Percentiles rank a stretch among this genome's conserved stretches.
Conservation (phyloP, 139 green algal genomes). For the Marvania coccoides region DNA sequence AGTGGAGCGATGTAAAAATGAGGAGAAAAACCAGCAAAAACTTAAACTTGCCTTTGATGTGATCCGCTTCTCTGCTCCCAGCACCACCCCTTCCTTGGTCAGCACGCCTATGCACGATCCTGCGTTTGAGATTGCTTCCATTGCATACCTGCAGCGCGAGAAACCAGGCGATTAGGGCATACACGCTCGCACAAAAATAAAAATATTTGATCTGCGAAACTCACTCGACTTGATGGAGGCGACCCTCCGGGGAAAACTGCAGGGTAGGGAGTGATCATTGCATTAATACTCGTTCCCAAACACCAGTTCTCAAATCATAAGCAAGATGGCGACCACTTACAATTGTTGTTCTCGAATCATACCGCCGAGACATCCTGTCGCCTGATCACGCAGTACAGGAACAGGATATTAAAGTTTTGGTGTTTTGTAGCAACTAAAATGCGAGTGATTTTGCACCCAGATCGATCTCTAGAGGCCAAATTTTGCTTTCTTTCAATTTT, state of each 20-base stretch:
- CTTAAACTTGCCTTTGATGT: constrained; percentile 77
- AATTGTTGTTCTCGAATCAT: constrained; percentile 96
- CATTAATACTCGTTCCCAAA: background rate
- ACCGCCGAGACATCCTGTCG: constrained; percentile 65
- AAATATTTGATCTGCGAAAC: background rate
- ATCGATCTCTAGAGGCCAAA: no score
- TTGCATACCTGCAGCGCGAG: constrained; percentile 77
- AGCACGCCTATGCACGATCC: constrained; percentile 88
- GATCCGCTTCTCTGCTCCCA: constrained; percentile 97
- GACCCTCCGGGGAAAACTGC: constrained; percentile 70
- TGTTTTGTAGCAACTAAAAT: no score
- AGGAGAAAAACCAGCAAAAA: background rate
- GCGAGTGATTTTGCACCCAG: no score
- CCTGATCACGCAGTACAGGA: no score
- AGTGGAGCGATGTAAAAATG: background rate
- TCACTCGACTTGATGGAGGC: constrained; percentile 89
- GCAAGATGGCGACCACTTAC: constrained; percentile 53
- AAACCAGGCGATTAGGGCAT: constrained; percentile 18
- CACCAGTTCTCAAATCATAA: background rate
- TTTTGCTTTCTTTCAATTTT: no score
- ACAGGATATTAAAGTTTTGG: no score
- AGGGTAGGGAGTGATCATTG: background rate
- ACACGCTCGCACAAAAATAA: background rate
- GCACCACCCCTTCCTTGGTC: constrained; percentile 84
- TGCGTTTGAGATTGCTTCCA: constrained; percentile 98